Evolutionary conservation across 345 rosid genomes (phyloP).

Genomic region (Arabis alpina): DNA sequence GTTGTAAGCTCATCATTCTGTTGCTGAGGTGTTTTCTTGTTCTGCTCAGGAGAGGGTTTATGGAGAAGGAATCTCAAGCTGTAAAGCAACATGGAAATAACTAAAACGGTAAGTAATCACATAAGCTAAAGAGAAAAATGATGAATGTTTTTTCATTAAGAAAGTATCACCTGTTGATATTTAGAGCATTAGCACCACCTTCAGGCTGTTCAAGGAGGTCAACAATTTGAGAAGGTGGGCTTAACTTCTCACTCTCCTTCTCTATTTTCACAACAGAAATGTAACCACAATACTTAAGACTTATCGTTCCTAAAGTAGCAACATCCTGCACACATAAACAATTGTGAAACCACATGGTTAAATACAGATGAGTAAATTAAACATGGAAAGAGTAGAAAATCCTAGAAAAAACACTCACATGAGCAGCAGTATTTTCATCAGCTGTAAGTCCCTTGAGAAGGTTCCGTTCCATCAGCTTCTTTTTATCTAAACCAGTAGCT

Average conservation of each 20-base stretch:
- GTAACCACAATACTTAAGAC: conserved; percentile 86
- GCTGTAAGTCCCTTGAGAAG: conserved; percentile 96
- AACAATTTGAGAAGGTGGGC: conserved; percentile 59
- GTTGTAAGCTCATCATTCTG: conserved; percentile 65
- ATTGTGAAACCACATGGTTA: conserved; percentile 22
- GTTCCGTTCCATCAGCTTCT: conserved; percentile 71
- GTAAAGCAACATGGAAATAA: conserved; percentile 40
- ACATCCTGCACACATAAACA: conserved; percentile 66
- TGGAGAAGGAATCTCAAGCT: conserved; percentile 93
- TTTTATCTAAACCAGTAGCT: conserved; percentile 63
- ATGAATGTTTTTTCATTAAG: neutral
- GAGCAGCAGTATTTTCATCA: conserved; percentile 95
- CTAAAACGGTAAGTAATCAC: conserved; percentile 7
- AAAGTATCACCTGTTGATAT: conserved; percentile 74
- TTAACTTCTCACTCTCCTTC: conserved; percentile 53
- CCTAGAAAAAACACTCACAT: conserved; percentile 58
- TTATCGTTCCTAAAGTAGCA: conserved; percentile 76
- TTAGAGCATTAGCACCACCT: conserved; percentile 98
- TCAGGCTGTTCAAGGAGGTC: conserved; percentile 88
- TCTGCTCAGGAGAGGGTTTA: conserved; percentile 54
- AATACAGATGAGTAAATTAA: neutral
- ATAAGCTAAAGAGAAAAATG: conserved; percentile 20
- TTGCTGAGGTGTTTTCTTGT: conserved; percentile 49
- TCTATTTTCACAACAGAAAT: conserved; percentile 76
- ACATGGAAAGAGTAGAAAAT: conserved; percentile 21